These are phyloP conservation scores for Paratrimastix pyriformis DNA, from an alignment of 78 protist genomes.

Conservation along the genomic window DNA sequence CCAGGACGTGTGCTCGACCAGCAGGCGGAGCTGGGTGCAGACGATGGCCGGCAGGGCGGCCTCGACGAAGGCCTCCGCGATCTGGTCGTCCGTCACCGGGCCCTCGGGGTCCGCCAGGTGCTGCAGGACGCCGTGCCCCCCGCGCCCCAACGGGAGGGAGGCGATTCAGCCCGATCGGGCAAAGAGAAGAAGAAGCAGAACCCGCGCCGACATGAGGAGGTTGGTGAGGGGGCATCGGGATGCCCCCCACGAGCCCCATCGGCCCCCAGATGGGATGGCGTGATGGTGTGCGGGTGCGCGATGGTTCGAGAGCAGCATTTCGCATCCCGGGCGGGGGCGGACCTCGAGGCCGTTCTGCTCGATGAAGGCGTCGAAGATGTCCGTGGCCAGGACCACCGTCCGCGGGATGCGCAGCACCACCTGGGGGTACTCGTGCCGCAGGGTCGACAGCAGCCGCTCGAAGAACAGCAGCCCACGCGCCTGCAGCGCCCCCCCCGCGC, in stretches of 20 bases:
- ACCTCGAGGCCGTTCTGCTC: background rate
- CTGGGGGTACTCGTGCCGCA: background rate
- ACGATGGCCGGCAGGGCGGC: background rate
- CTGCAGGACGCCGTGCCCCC: background rate
- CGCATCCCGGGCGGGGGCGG: background rate
- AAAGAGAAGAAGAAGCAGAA: background rate
- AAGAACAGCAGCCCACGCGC: constrained; percentile 18
- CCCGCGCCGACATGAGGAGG: background rate
- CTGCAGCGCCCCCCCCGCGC: no score
- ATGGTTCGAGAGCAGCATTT: background rate
- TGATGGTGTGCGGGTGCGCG: background rate
- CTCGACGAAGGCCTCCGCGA: background rate
- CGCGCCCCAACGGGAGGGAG: background rate
- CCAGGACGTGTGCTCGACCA: background rate
- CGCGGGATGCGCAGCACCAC: background rate
- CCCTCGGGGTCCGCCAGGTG: no score
- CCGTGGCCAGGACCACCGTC: background rate
- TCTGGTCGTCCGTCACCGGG: background rate
- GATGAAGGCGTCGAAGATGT: background rate
- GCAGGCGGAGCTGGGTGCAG: background rate
- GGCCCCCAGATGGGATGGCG: background rate
- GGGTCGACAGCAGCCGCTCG: constrained; percentile 5
- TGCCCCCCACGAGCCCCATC: background rate
- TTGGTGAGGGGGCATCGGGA: background rate
- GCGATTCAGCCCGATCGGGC: background rate